Conservation (phyloP, 495 filamentous ascomycete species). For the Penicillium goetzii region DNA sequence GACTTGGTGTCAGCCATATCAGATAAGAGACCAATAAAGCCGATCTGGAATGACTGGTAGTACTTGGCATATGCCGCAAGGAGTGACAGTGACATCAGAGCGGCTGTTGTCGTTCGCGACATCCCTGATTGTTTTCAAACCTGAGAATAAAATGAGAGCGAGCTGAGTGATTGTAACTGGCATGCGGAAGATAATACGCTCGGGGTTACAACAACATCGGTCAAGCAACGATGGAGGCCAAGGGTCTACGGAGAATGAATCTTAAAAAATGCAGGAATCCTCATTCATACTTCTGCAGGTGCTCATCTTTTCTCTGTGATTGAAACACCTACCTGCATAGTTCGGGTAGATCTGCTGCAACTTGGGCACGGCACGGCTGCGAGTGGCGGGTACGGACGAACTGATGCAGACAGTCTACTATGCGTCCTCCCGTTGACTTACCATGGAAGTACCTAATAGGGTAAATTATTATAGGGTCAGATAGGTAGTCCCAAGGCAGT, state of each 20-base stretch:
- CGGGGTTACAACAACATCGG: neutral
- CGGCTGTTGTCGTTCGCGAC: neutral
- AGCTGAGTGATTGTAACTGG: too few relatives aligned
- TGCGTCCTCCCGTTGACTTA: neutral
- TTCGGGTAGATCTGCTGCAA: neutral
- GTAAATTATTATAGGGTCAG: too few relatives aligned
- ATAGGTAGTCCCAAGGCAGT: too few relatives aligned
- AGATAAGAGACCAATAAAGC: neutral
- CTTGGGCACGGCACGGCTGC: neutral
- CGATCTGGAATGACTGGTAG: neutral
- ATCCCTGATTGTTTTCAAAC: neutral
- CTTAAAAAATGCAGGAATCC: neutral
- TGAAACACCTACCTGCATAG: neutral
- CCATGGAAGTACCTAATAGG: too few relatives aligned
- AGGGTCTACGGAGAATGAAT: too few relatives aligned
- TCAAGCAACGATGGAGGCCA: neutral
- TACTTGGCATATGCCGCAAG: neutral
- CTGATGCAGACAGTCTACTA: neutral
- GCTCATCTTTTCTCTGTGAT: too few relatives aligned
- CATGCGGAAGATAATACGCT: neutral
- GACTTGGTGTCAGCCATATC: neutral
- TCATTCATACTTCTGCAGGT: neutral
- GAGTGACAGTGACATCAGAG: neutral
- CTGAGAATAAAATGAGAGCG: neutral
- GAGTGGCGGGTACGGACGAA: neutral